These are phyloP conservation scores for Solanum etuberosum DNA, from an alignment of 257 asterid species.

Conservation along the genomic window DNA sequence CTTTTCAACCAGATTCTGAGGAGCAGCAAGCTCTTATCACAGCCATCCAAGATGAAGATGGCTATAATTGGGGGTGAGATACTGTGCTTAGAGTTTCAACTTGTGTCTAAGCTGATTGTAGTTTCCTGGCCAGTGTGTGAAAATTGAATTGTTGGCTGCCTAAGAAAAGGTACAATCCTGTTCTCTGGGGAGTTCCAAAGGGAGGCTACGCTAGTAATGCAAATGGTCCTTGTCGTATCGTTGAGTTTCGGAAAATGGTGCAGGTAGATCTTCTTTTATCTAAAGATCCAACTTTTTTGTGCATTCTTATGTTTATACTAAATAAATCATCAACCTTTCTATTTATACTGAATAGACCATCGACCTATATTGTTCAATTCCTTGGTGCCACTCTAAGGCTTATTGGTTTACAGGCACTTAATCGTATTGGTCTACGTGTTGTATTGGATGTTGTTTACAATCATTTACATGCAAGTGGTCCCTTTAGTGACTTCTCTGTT, in stretches of 20 bases:
- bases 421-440: slow-evolving; percentile 71
- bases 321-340: neutral
- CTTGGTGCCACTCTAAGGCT: neutral
- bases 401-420: slow-evolving; percentile 56
- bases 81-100: slow-evolving; percentile 8
- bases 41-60: slow-evolving; percentile 72
- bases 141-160: slow-evolving; percentile 7
- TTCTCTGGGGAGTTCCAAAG: slow-evolving; percentile 95
- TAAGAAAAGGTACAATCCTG: slow-evolving; percentile 76
- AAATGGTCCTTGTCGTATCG: slow-evolving; percentile 62
- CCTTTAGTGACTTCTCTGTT: slow-evolving; percentile 50
- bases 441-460: slow-evolving; percentile 90
- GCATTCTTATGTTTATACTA: neutral
- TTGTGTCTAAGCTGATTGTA: neutral
- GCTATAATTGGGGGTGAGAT: slow-evolving; percentile 93
- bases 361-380: neutral
- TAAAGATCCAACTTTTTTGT: neutral
- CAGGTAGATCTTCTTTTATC: slow-evolving; percentile 42
- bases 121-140: neutral
- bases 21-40: slow-evolving; percentile 78
- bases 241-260: slow-evolving; percentile 90
- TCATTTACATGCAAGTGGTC: slow-evolving; percentile 88
- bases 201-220: slow-evolving; percentile 89
- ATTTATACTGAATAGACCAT: neutral
- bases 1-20: slow-evolving; percentile 78